Evolutionary conservation across 441 rosid species (phyloP).

Genomic region (Flueggea neowawraea): DNA sequence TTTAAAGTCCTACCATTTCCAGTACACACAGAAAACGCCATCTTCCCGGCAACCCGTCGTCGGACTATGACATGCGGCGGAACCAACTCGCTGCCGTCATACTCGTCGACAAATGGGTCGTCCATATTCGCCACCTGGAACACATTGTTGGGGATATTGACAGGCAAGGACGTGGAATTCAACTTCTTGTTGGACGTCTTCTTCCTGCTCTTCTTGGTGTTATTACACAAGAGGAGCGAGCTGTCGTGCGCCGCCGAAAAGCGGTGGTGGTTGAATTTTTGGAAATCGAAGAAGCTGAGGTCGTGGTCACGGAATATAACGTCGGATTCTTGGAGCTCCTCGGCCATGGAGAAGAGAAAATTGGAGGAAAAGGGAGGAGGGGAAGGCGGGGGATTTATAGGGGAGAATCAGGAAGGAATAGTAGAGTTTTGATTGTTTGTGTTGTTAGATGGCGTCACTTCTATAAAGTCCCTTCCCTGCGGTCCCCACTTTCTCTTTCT

Average conservation of each 20-base stretch:
- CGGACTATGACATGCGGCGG: constrained; percentile 75
- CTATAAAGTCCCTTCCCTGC: constrained; percentile 37
- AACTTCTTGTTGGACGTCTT: background rate
- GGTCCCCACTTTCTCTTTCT: constrained; percentile 38
- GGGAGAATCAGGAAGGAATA: constrained; percentile 3
- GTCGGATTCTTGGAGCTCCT: constrained; percentile 78
- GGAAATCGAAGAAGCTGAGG: constrained; percentile 4
- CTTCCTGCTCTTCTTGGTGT: constrained; percentile 16
- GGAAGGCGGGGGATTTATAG: constrained; percentile 19
- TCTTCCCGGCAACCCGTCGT: constrained; percentile 44
- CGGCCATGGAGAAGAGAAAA: constrained; percentile 46
- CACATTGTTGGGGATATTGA: constrained; percentile 36
- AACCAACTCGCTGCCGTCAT: constrained; percentile 33
- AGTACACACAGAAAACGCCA: constrained; percentile 71
- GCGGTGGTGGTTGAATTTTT: background rate
- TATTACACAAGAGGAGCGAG: background rate
- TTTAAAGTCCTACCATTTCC: constrained; percentile 86
- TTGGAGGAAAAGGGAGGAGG: constrained; percentile 4
- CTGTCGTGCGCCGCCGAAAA: background rate
- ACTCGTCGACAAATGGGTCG: constrained; percentile 25
- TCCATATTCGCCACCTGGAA: constrained; percentile 13
- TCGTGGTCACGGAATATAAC: constrained; percentile 43
- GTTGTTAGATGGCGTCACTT: constrained; percentile 48
- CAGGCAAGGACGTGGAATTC: constrained; percentile 33
- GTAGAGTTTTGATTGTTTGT: constrained; percentile 19